phyloP scores from a whole-genome alignment of 495 filamentous ascomycete genomes.

The Trichoderma reesei region DNA sequence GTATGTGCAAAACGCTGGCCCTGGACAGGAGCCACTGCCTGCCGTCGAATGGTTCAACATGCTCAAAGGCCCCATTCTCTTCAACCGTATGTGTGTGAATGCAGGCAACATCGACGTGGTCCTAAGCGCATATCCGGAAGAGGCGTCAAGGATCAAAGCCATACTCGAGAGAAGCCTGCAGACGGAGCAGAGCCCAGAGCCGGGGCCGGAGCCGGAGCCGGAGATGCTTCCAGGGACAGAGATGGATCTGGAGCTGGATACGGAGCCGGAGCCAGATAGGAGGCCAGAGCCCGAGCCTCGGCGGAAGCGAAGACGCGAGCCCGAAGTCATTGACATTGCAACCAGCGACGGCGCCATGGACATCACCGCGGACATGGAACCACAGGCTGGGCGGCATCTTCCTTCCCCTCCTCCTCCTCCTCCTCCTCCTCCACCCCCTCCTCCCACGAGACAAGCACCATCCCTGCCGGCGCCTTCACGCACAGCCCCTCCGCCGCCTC shows the following conservation, averaged over 20 bases:
- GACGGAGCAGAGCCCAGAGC: not conserved
- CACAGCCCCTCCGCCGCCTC: not conserved
- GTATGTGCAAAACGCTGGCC: slow-evolving; percentile 25
- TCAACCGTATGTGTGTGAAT: slow-evolving; percentile 26
- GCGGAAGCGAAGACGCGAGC: too few species aligned
- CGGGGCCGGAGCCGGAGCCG: not conserved
- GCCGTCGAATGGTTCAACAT: slow-evolving; percentile 37
- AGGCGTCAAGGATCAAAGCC: slow-evolving; percentile 13
- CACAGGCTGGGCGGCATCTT: not conserved
- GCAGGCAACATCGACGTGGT: slow-evolving; percentile 26
- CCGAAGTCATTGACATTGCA: not conserved
- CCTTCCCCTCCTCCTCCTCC: not conserved
- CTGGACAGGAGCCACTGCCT: slow-evolving; percentile 18
- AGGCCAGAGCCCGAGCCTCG: not conserved
- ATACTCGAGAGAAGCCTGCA: not conserved
- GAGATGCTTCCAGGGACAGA: not conserved
- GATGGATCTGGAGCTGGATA: not conserved
- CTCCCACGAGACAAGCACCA: not conserved
- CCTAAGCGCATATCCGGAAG: slow-evolving; percentile 14
- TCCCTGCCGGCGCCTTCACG: not conserved
- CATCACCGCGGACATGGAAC: not conserved
- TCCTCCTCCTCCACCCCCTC: not conserved
- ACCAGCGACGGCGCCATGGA: not conserved
- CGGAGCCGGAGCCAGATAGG: not conserved
- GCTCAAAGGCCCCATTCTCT: slow-evolving; percentile 30